phyloP scores from a whole-genome alignment of 2,329 filamentous ascomycete genomes.

The Macrophomina tecta region DNA sequence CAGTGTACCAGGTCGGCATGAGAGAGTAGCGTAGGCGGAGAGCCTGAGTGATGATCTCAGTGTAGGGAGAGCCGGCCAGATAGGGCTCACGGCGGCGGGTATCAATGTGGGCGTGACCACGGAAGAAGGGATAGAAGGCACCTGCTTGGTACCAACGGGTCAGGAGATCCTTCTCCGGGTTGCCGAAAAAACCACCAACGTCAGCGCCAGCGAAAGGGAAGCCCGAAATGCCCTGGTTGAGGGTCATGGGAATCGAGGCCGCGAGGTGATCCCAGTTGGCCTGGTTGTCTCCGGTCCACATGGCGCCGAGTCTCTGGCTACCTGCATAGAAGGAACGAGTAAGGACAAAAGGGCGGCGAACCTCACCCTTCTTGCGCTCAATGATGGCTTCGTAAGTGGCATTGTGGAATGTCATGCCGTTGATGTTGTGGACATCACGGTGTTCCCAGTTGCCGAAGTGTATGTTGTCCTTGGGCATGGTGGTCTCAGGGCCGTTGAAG shows the following conservation, averaged over 20 bases:
- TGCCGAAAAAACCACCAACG: constrained; percentile 97
- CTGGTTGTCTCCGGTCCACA: constrained; percentile 99
- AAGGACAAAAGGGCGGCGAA: constrained; percentile 86
- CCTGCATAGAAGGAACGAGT: constrained; percentile 93
- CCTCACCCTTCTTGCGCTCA: constrained; percentile 83
- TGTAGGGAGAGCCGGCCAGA: constrained; percentile 82
- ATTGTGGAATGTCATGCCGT: constrained; percentile 94
- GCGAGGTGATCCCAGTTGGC: constrained; percentile 90
- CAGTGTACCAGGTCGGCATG: constrained; percentile 94
- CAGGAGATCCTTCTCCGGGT: constrained; percentile 89
- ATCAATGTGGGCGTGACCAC: constrained; percentile 95
- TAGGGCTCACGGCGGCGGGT: constrained; percentile 94
- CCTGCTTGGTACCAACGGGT: constrained; percentile 97
- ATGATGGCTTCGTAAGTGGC: constrained; percentile 87
- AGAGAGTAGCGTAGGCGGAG: constrained; percentile 87
- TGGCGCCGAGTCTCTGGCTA: constrained; percentile 86
- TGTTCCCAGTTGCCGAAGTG: constrained; percentile 95
- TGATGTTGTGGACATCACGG: constrained; percentile 93
- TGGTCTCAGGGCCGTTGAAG: constrained; percentile 97
- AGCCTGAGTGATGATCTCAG: constrained; percentile 83
- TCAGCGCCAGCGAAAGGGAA: constrained; percentile 95
- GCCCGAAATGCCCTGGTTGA: constrained; percentile 90
- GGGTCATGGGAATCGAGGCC: constrained; percentile 89
- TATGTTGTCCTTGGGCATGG: constrained; percentile 98
- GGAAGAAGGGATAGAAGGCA: constrained; percentile 98